Percentiles rank a stretch among this genome's conserved stretches.
These are phyloP conservation scores for Penicillium sp. DNA, from an alignment of 2,329 filamentous ascomycete genomes.

Conservation along the genomic window DNA sequence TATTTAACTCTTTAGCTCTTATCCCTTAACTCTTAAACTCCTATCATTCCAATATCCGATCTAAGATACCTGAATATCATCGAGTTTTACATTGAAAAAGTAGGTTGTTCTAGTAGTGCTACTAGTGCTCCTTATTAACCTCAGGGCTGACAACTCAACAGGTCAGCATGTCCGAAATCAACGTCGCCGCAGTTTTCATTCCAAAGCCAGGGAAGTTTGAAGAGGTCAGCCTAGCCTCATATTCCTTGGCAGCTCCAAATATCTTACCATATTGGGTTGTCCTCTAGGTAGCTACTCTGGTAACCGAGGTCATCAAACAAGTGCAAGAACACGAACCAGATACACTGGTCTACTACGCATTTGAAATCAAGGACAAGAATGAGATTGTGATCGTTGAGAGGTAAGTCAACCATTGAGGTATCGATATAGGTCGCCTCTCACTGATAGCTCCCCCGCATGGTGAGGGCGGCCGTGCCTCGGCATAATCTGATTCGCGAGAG, in stretches of 20 bases:
- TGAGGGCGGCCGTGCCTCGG: constrained; percentile 16
- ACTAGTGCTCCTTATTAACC: background rate
- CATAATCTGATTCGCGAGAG: background rate
- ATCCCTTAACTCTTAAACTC: background rate
- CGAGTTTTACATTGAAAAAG: background rate
- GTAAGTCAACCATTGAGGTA: constrained; percentile 16
- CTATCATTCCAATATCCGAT: background rate
- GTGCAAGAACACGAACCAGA: constrained; percentile 36
- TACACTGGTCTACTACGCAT: constrained; percentile 34
- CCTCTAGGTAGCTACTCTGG: constrained; percentile 26
- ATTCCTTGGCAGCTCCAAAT: background rate
- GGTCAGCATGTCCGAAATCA: constrained; percentile 31
- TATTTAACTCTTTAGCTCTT: background rate
- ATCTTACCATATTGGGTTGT: background rate
- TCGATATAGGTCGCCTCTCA: background rate
- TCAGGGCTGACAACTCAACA: background rate
- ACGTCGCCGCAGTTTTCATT: constrained; percentile 31
- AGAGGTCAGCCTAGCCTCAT: constrained; percentile 26
- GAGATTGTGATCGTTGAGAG: constrained; percentile 38
- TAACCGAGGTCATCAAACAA: constrained; percentile 29
- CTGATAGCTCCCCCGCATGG: background rate
- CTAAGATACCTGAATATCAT: background rate
- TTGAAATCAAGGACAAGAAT: constrained; percentile 27
- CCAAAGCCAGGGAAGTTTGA: constrained; percentile 35
- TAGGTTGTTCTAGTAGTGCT: background rate